Evolutionary conservation across 2,329 filamentous ascomycete genomes (phyloP).

Genomic region (Xylaria sp.): DNA sequence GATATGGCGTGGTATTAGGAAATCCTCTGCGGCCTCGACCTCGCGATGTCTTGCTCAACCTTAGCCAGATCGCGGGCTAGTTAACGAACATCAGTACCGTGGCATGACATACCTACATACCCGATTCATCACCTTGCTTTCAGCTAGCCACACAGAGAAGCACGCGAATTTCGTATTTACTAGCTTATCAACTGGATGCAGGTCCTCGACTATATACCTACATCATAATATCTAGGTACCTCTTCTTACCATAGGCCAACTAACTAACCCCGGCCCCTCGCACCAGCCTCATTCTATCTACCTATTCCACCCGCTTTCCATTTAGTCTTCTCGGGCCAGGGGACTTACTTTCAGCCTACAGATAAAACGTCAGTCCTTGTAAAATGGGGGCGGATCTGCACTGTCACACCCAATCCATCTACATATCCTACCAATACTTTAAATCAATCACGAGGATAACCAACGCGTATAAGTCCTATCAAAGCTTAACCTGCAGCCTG

Average conservation of each 20-base stretch:
- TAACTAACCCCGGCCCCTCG: neutral
- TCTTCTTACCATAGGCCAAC: too few species aligned
- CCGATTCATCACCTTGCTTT: neutral
- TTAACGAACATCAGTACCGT: too few species aligned
- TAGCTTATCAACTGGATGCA: neutral
- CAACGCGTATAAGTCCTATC: neutral
- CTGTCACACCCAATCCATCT: neutral
- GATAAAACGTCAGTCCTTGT: neutral
- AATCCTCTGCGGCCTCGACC: neutral
- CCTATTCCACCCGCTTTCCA: neutral
- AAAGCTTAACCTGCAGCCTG: neutral
- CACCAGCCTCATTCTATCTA: neutral
- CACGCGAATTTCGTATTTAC: neutral
- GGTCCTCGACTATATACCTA: neutral
- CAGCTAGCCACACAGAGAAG: neutral
- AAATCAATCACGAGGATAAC: neutral
- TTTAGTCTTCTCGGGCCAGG: neutral
- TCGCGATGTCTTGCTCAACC: constrained; percentile 1
- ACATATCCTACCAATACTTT: neutral
- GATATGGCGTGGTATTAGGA: neutral
- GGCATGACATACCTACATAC: neutral
- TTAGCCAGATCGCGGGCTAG: neutral
- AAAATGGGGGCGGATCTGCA: neutral
- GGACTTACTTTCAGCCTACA: neutral
- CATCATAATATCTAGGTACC: too few species aligned